Conservation (phyloP, 495 filamentous ascomycete genomes). For the Aspergillus steynii region DNA sequence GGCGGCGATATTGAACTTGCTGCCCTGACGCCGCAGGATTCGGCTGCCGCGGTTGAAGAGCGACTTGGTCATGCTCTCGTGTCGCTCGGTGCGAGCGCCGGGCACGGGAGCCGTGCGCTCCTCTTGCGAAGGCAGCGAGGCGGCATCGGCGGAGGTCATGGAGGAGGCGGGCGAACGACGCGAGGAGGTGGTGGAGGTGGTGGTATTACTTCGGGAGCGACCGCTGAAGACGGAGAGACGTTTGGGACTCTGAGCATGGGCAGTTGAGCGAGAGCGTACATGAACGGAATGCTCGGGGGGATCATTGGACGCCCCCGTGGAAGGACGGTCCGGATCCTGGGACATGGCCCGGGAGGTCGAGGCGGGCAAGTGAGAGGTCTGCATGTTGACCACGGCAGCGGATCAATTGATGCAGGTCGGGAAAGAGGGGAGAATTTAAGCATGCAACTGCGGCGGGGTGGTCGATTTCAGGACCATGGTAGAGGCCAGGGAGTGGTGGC, state of each 20-base stretch:
- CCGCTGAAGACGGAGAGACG: constrained; percentile 44
- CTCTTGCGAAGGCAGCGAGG: constrained; percentile 27
- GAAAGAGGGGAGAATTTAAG: constrained; percentile 9
- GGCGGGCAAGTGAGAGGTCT: constrained; percentile 16
- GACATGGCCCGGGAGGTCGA: constrained; percentile 16
- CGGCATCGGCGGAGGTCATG: constrained; percentile 39
- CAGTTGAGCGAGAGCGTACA: constrained; percentile 44
- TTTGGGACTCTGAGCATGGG: constrained; percentile 42
- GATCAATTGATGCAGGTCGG: not conserved
- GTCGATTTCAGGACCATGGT: constrained; percentile 21
- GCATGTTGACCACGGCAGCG: constrained; percentile 9
- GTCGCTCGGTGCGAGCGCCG: constrained; percentile 34
- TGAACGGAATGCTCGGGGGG: constrained; percentile 40
- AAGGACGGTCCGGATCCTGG: constrained; percentile 34
- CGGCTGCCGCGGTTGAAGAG: constrained; percentile 50
- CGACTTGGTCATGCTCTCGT: constrained; percentile 43
- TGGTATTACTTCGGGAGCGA: constrained; percentile 48
- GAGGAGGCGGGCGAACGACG: constrained; percentile 42
- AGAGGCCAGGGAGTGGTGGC: constrained; percentile 1
- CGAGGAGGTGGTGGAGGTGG: constrained; percentile 38
- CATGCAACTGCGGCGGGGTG: constrained; percentile 16
- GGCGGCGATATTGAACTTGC: constrained; percentile 51
- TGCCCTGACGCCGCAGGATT: constrained; percentile 53
- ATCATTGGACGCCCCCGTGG: constrained; percentile 39
- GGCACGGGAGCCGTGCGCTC: constrained; percentile 34